phyloP scores from a whole-genome alignment of 2,329 filamentous ascomycete species.

The Stagonosporopsis tanaceti region DNA sequence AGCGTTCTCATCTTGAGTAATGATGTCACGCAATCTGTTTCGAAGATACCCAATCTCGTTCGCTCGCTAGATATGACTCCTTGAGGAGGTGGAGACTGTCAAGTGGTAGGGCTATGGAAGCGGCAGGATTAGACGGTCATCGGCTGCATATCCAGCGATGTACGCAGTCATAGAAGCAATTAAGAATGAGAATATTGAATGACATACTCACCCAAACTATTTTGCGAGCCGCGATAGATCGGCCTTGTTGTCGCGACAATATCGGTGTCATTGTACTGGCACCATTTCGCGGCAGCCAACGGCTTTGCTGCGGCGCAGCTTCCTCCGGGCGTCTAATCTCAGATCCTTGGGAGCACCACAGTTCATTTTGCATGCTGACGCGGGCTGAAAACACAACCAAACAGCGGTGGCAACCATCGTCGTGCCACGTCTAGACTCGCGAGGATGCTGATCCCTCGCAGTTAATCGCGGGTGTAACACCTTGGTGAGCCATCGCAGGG shows the following conservation, averaged over 20 bases:
- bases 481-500: background rate
- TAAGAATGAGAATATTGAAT: background rate
- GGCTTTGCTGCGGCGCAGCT: slow-evolving; percentile 8
- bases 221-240: background rate
- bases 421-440: slow-evolving; percentile 8
- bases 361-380: slow-evolving; percentile 14
- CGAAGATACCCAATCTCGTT: slow-evolving; percentile 37
- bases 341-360: slow-evolving; percentile 8
- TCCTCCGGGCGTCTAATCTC: background rate
- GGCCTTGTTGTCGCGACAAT: background rate
- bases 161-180: slow-evolving; percentile 10
- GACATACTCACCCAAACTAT: background rate
- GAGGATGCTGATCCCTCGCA: slow-evolving; percentile 6
- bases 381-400: slow-evolving; percentile 7
- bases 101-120: slow-evolving; percentile 11
- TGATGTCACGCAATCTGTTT: slow-evolving; percentile 34
- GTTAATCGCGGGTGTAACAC: slow-evolving; percentile 4
- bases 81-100: slow-evolving; percentile 1
- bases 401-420: slow-evolving; percentile 6
- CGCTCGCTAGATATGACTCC: slow-evolving; percentile 25
- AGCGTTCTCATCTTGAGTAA: slow-evolving; percentile 19
- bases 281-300: background rate
- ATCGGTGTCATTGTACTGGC: background rate
- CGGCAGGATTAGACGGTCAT: slow-evolving; percentile 4
- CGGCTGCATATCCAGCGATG: slow-evolving; percentile 5